phyloP scores from a whole-genome alignment of 495 filamentous ascomycete genomes.

The Penicillium flavigenum region DNA sequence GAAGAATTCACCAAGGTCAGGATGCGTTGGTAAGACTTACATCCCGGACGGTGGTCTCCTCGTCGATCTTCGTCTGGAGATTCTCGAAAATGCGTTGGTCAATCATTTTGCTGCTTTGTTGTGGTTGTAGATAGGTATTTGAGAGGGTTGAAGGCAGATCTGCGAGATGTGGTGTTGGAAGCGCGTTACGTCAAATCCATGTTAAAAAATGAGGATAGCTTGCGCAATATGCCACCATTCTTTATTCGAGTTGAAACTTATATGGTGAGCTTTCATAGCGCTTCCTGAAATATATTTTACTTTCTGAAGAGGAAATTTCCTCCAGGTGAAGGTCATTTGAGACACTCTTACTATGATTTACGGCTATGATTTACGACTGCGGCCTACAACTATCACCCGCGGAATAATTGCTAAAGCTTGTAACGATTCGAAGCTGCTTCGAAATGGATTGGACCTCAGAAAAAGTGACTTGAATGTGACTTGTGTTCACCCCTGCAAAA shows the following conservation, averaged over 20 bases:
- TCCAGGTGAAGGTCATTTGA: not conserved
- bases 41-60: conserved; percentile 77
- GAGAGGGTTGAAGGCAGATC: conserved; percentile 14
- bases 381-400: not conserved
- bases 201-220: not conserved
- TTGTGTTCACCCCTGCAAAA: not conserved
- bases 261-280: not conserved
- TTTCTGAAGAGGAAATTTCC: not conserved
- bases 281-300: not conserved
- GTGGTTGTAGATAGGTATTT: conserved; percentile 1
- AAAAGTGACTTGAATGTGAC: not conserved
- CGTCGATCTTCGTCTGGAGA: conserved; percentile 86
- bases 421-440: not conserved
- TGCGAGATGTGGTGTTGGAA: conserved; percentile 17
- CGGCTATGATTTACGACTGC: not conserved
- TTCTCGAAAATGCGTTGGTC: conserved; percentile 82
- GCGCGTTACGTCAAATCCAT: conserved; percentile 25
- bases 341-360: not conserved
- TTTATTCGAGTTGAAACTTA: not conserved
- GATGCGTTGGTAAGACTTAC: conserved; percentile 40
- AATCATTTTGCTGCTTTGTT: conserved; percentile 48
- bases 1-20: conserved; percentile 19
- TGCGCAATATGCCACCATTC: not conserved
- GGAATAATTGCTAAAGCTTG: not conserved
- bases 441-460: not conserved